These are phyloP conservation scores for Carallia pectinifolia DNA, from an alignment of 345 rosid species.

Conservation along the genomic window DNA sequence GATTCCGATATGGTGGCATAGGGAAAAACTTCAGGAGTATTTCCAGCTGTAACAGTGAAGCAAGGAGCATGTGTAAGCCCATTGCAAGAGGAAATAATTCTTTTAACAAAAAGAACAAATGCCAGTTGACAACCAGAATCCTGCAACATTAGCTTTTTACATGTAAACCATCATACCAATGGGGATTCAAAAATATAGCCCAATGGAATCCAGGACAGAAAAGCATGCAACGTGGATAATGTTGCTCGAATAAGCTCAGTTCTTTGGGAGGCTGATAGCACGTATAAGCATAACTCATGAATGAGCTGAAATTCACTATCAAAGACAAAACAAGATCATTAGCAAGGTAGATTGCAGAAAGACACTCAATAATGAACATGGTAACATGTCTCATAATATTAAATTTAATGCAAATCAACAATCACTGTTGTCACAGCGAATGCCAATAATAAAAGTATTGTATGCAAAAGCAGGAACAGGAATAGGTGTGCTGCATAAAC, in stretches of 20 bases:
- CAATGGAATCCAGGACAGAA: slow-evolving; percentile 98
- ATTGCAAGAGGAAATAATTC: slow-evolving; percentile 22
- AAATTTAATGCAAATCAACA: too few relatives aligned
- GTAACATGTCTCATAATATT: too few relatives aligned
- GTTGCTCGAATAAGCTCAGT: slow-evolving; percentile 93
- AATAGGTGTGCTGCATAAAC: too few relatives aligned
- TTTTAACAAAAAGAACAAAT: background rate
- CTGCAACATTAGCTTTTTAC: background rate
- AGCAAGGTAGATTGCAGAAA: background rate
- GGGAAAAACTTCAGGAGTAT: slow-evolving; percentile 90
- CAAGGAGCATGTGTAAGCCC: slow-evolving; percentile 7
- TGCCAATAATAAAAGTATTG: too few relatives aligned
- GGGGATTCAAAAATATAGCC: slow-evolving; percentile 99
- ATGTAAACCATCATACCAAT: slow-evolving; percentile 45
- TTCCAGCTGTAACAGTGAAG: slow-evolving; percentile 59
- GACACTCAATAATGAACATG: too few relatives aligned
- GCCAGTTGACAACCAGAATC: slow-evolving; percentile 19
- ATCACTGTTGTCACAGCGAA: too few relatives aligned
- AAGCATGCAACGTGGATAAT: slow-evolving; percentile 92
- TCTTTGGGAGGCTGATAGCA: slow-evolving; percentile 94
- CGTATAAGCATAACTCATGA: slow-evolving; percentile 94
- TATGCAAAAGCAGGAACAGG: too few relatives aligned
- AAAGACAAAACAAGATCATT: slow-evolving; percentile 28
- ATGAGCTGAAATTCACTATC: slow-evolving; percentile 97
- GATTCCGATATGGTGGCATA: slow-evolving; percentile 80